Evolutionary conservation across 2,329 filamentous ascomycete species (phyloP), one percentile per base, ranked within the genome.

Genomic region (Calcarisporium arbuscula): DNA sequence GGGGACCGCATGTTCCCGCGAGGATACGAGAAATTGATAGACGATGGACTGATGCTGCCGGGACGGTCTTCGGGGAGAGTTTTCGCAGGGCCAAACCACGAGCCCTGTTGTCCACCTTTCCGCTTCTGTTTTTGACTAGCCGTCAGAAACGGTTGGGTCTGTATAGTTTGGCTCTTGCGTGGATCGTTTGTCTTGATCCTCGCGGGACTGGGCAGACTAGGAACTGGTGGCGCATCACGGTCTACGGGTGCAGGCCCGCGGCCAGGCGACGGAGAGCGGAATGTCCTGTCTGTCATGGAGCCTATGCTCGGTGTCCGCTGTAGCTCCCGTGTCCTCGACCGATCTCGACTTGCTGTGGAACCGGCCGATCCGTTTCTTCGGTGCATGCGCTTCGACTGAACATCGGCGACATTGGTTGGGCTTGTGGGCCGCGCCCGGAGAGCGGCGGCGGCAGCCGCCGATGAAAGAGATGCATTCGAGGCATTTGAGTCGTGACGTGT

Each of bases 221-320:
- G 89, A 3, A 95, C 80, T 2, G 87, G 87, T 19, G 87, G 86
- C 34, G 75, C 69, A 48, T 74, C 64, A 32, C 62, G 56, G 15
- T 54, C 47, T 27, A 54, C 56, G 43, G 55, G 60, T 39, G 58
- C 53, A 28, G 58, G 58, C 38, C 58, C 68, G 67, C 53, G 56
- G 67, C 41, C 57, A 16, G 51, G 85, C 5, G 81, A 94, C 4
- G 80, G 78, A 10, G 82, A 83, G 46, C 89, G 79, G 58, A 95
- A 95, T 1, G 87, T 89, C 38, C 90, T 77, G 56, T 90, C 85
- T 19, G 77, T 82, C 89, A 96, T 94, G 32, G 88, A 95, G 16
- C 79, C 74, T 19, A 74, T 74, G 60, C 89, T 94, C 36, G 69
- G 73, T 23, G 73, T 69, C 50, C 85, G 70, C 42, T 80, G 71